Conservation (phyloP, 108 stramenopile genomes). For the Cyclotella atomus region DNA sequence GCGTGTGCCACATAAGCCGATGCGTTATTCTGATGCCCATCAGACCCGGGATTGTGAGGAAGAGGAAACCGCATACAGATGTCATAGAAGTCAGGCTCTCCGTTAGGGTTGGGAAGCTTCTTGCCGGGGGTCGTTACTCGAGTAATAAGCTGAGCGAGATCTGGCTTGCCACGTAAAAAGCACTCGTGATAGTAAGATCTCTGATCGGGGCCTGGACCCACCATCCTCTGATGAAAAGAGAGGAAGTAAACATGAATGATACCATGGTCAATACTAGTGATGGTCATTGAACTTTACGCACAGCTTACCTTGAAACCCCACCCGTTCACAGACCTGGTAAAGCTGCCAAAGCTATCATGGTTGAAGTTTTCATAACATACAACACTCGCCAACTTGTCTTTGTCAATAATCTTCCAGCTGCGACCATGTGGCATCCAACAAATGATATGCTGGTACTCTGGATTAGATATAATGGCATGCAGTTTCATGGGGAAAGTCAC, state of each 20-base stretch:
- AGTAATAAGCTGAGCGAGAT: slow-evolving; percentile 21
- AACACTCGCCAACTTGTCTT: slow-evolving; percentile 25
- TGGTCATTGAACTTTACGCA: too few relatives aligned
- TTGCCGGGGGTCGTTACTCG: slow-evolving; percentile 29
- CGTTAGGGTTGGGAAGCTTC: slow-evolving; percentile 15
- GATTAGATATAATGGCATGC: slow-evolving; percentile 60
- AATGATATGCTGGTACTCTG: slow-evolving; percentile 57
- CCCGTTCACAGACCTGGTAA: slow-evolving; percentile 39
- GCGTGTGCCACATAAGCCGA: background rate
- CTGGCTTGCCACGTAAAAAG: slow-evolving; percentile 37
- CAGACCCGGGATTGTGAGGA: background rate
- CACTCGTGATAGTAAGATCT: slow-evolving; percentile 42
- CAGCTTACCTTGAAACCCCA: slow-evolving; percentile 52
- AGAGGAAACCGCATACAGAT: slow-evolving; percentile 22
- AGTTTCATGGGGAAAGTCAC: slow-evolving; percentile 59
- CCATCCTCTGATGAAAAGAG: background rate
- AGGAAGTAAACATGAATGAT: background rate
- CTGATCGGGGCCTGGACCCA: slow-evolving; percentile 15
- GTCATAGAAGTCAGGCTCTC: slow-evolving; percentile 23
- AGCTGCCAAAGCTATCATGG: slow-evolving; percentile 26
- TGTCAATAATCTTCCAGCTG: slow-evolving; percentile 27
- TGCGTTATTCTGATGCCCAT: background rate
- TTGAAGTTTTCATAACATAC: slow-evolving; percentile 21
- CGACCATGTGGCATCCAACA: slow-evolving; percentile 54
- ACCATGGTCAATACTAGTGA: too few relatives aligned